These are phyloP conservation scores for Drechslerella dactyloides DNA, from an alignment of 2,329 filamentous ascomycete genomes.

Conservation along the genomic window DNA sequence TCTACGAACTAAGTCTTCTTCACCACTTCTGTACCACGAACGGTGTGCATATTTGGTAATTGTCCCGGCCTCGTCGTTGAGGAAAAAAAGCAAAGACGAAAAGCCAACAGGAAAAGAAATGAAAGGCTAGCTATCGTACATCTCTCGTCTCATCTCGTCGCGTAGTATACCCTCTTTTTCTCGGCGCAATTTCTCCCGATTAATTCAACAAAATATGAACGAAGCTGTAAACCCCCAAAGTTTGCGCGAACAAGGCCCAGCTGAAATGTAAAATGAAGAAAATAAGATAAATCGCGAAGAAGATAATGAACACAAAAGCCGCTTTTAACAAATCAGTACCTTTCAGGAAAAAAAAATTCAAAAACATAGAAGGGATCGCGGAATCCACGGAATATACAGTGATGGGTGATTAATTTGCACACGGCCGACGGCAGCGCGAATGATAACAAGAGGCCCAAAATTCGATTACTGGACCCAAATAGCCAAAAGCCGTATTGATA, in stretches of 20 bases:
- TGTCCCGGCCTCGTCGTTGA: neutral
- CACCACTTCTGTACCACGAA: neutral
- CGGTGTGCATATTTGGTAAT: conserved; percentile 1
- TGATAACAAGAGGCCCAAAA: neutral
- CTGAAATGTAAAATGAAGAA: no score
- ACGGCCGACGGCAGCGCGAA: neutral
- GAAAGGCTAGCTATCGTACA: conserved; percentile 27
- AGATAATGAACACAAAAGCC: no score
- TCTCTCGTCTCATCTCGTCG: conserved; percentile 10
- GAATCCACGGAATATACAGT: conserved; percentile 1
- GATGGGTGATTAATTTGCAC: neutral
- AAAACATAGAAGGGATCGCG: neutral
- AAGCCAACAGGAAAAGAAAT: neutral
- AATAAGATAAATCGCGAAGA: no score
- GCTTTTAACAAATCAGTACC: neutral
- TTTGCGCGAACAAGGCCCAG: no score
- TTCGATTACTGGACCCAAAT: neutral
- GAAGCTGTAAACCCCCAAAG: neutral
- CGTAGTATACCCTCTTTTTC: neutral
- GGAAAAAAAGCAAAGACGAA: neutral
- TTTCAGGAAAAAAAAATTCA: neutral
- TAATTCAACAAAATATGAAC: neutral
- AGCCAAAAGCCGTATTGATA: neutral
- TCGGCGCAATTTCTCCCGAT: neutral
- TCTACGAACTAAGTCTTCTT: no score